phyloP scores from a whole-genome alignment of 1,284 basidiomycete genomes.

The Melampsora abietis-canadensis region DNA sequence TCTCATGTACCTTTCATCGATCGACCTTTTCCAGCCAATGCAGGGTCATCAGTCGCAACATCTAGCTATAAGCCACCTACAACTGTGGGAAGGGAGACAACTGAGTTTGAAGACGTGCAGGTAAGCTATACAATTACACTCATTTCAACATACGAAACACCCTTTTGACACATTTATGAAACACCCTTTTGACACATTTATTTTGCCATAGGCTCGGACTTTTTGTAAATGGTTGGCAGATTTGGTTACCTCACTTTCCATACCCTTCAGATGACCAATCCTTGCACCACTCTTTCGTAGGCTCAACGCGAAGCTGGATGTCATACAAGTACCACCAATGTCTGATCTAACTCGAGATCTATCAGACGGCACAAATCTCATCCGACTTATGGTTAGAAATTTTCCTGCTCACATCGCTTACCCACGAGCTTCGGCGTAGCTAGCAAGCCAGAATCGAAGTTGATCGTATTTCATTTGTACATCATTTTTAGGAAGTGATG shows the following conservation, averaged over 20 bases:
- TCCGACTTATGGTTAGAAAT: constrained; percentile 58
- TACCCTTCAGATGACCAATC: not conserved
- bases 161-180: not conserved
- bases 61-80: constrained; percentile 41
- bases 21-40: constrained; percentile 35
- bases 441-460: not conserved
- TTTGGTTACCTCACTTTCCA: not conserved
- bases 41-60: constrained; percentile 32
- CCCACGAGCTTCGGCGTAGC: no score
- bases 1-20: constrained; percentile 17
- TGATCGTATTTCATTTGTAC: not conserved
- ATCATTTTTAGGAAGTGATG: constrained; percentile 54
- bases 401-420: not conserved
- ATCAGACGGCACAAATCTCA: constrained; percentile 88
- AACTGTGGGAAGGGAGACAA: constrained; percentile 24
- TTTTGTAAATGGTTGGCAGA: constrained; percentile 76
- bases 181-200: no score
- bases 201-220: constrained; percentile 55
- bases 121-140: constrained; percentile 53
- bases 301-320: constrained; percentile 92
- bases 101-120: constrained; percentile 60
- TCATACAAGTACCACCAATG: constrained; percentile 82
- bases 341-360: constrained; percentile 82
- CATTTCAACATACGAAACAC: not conserved
- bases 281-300: constrained; percentile 54